These are phyloP conservation scores for Fusarium heterosporum DNA, from an alignment of 2,329 filamentous ascomycete genomes.

Conservation along the genomic window DNA sequence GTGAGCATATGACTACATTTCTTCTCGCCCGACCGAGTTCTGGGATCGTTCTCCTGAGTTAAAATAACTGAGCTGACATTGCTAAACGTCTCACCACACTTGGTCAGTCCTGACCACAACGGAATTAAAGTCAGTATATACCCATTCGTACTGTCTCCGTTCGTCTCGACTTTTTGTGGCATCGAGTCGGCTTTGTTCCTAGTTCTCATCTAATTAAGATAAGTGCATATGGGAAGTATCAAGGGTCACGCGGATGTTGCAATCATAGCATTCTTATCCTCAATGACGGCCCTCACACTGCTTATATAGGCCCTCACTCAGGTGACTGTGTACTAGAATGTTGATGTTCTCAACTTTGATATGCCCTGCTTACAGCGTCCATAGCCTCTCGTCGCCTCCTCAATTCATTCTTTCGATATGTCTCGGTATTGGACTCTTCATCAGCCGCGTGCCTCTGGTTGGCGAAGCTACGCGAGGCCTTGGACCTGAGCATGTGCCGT, in stretches of 20 bases:
- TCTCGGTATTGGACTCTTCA: conserved; percentile 7
- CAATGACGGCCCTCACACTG: neutral
- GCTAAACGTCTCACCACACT: neutral
- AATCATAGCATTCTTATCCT: neutral
- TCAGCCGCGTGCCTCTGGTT: conserved; percentile 28
- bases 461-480: conserved; percentile 38
- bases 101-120: conserved; percentile 4
- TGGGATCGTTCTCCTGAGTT: neutral
- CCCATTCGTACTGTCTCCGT: conserved; percentile 6
- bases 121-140: neutral
- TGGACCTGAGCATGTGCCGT: conserved; percentile 23
- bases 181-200: conserved; percentile 10
- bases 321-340: neutral
- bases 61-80: neutral
- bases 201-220: neutral
- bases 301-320: neutral
- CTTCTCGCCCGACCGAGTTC: neutral
- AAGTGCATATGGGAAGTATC: neutral
- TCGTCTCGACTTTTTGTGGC: conserved; percentile 23
- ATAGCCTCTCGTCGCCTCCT: neutral
- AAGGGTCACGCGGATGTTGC: neutral
- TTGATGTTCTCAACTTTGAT: neutral
- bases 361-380: neutral
- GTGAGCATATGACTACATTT: conserved; percentile 23
- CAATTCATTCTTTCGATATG: conserved; percentile 10